phyloP scores from a whole-genome alignment of 805 yeast species.

The Cyberlindnera maclurae region DNA sequence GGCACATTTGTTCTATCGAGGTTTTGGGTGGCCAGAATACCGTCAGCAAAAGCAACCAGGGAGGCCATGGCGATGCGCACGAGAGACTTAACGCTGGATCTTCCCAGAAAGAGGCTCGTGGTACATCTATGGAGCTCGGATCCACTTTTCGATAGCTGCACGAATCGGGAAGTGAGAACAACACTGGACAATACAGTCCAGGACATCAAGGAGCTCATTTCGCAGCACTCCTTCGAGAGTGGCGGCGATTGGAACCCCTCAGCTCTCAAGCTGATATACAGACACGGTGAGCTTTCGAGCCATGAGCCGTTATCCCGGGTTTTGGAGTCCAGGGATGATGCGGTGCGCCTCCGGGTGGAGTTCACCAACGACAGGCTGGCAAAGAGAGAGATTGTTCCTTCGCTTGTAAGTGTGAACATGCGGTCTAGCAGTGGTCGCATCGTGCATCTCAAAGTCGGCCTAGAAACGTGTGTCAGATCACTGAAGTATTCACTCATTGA shows the following conservation, averaged over 20 bases:
- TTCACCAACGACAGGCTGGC: constrained; percentile 10
- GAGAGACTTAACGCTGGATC: constrained; percentile 17
- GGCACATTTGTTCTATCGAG: too few species aligned
- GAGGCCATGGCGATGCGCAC: constrained; percentile 1
- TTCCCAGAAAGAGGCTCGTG: constrained; percentile 7
- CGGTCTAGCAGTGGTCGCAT: constrained; percentile 16
- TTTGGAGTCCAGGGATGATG: constrained; percentile 7
- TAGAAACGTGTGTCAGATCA: constrained; percentile 10
- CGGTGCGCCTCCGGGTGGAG: constrained; percentile 17
- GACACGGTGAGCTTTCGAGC: constrained; percentile 9
- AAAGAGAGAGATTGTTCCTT: constrained; percentile 5
- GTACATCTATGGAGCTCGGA: constrained; percentile 20
- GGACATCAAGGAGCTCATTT: constrained; percentile 20
- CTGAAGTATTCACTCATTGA: constrained; percentile 14
- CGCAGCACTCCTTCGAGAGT: constrained; percentile 11
- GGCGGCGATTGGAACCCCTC: constrained; percentile 16
- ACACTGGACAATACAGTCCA: constrained; percentile 21
- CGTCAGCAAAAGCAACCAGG: too few species aligned
- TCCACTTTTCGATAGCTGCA: constrained; percentile 7
- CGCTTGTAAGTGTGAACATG: constrained; percentile 15
- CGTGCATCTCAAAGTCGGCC: constrained; percentile 8
- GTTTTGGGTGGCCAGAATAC: too few species aligned
- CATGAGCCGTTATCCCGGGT: constrained; percentile 14
- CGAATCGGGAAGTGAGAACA: constrained; percentile 15
- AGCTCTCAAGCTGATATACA: constrained; percentile 9